These are phyloP conservation scores for Penicillium crustosum DNA, from an alignment of 2,329 filamentous ascomycete species.

Conservation along the genomic window DNA sequence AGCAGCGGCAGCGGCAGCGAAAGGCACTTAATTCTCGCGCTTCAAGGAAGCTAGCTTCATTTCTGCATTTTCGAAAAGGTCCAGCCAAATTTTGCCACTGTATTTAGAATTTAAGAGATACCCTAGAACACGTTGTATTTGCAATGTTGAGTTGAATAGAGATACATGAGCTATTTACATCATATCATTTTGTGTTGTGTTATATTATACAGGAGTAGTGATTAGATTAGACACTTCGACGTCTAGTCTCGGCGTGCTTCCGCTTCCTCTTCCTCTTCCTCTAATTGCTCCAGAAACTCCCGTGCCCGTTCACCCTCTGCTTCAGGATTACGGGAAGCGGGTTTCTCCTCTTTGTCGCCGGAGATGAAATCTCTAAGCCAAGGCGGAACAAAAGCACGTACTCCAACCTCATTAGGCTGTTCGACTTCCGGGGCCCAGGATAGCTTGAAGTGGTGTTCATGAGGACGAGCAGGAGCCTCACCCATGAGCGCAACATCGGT, in stretches of 20 bases:
- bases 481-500: constrained; percentile 73
- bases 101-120: constrained; percentile 24
- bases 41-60: not conserved
- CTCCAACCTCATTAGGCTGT: constrained; percentile 49
- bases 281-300: constrained; percentile 39
- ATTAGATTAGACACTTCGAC: not conserved
- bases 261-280: constrained; percentile 32
- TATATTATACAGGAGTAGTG: constrained; percentile 25
- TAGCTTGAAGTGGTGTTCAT: constrained; percentile 63
- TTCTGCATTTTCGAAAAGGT: not conserved
- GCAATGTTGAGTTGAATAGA: constrained; percentile 11
- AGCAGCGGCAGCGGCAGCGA: constrained; percentile 24
- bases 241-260: constrained; percentile 1
- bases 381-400: constrained; percentile 80
- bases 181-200: constrained; percentile 11
- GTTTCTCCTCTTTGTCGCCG: constrained; percentile 40
- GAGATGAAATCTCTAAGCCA: constrained; percentile 61
- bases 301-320: constrained; percentile 36
- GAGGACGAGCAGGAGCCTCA: constrained; percentile 60
- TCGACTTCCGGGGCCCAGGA: constrained; percentile 50
- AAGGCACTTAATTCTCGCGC: constrained; percentile 11
- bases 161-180: constrained; percentile 25
- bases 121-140: constrained; percentile 18
- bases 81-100: not conserved
- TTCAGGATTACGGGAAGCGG: constrained; percentile 24